Evolutionary conservation across 2,329 filamentous ascomycete genomes (phyloP).

Genomic region (Neonectria coccinea): DNA sequence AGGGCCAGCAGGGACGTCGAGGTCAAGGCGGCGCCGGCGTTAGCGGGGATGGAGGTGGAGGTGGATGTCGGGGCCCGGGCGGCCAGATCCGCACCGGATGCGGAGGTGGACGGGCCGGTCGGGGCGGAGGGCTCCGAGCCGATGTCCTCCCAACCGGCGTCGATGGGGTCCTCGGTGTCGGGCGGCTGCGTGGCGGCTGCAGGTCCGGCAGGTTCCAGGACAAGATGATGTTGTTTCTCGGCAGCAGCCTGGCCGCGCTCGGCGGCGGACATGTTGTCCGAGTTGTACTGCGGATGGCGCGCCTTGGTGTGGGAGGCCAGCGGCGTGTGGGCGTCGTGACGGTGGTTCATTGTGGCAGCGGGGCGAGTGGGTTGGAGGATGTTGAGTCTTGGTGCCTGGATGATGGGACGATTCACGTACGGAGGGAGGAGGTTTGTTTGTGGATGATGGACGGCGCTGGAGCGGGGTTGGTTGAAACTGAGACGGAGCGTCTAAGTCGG

Average conservation of each 20-base stretch:
- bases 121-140: slow-evolving; percentile 11
- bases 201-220: background rate
- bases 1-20: background rate
- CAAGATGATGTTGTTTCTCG: background rate
- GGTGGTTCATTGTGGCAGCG: slow-evolving; percentile 15
- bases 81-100: background rate
- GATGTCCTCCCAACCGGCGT: slow-evolving; percentile 1
- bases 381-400: background rate
- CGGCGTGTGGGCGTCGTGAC: background rate
- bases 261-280: slow-evolving; percentile 26
- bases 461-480: slow-evolving; percentile 9
- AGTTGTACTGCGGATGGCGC: slow-evolving; percentile 28
- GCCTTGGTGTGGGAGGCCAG: slow-evolving; percentile 11
- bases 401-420: background rate
- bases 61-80: background rate
- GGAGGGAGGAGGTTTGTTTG: background rate
- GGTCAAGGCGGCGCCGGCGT: background rate
- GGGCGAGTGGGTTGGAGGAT: background rate
- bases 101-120: slow-evolving; percentile 14
- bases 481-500: background rate
- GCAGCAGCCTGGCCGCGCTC: slow-evolving; percentile 23
- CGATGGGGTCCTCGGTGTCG: slow-evolving; percentile 18
- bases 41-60: background rate
- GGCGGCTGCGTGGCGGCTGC: background rate
- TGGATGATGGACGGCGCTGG: background rate